phyloP scores from a whole-genome alignment of 345 rosid species.

The Orychophragmus violaceus region DNA sequence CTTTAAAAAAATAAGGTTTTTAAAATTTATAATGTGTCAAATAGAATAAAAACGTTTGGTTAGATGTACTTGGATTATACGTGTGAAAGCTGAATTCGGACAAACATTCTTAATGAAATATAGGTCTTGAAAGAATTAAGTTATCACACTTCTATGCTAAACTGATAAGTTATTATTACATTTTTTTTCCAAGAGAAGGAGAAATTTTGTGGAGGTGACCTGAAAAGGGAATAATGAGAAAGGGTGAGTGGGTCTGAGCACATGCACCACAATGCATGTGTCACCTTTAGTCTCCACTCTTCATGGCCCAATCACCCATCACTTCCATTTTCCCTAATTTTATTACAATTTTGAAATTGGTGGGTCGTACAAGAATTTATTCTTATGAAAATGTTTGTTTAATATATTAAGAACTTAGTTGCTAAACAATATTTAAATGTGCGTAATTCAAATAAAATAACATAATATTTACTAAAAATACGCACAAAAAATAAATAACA shows the following conservation, averaged over 20 bases:
- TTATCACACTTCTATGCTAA: not conserved
- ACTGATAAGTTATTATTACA: not conserved
- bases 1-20: not conserved
- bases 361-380: constrained; percentile 2
- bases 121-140: not conserved
- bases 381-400: not conserved
- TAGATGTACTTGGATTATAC: not conserved
- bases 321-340: not conserved
- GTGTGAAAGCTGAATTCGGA: not conserved
- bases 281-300: constrained; percentile 39
- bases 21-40: not conserved
- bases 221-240: constrained; percentile 21
- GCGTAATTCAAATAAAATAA: not conserved
- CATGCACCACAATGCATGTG: constrained; percentile 36
- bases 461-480: not conserved
- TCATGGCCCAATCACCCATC: constrained; percentile 31
- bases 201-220: constrained; percentile 1
- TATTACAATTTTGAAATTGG: not conserved
- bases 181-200: not conserved
- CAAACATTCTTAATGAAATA: not conserved
- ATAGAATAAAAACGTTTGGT: too few relatives aligned
- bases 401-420: not conserved
- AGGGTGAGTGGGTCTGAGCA: constrained; percentile 29
- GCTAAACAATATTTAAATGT: not conserved
- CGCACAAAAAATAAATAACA: not conserved